Percentiles rank a stretch among this genome's conserved stretches.
phyloP scores from a whole-genome alignment of 2,329 filamentous ascomycete genomes.

The Clonostachys byssicola region DNA sequence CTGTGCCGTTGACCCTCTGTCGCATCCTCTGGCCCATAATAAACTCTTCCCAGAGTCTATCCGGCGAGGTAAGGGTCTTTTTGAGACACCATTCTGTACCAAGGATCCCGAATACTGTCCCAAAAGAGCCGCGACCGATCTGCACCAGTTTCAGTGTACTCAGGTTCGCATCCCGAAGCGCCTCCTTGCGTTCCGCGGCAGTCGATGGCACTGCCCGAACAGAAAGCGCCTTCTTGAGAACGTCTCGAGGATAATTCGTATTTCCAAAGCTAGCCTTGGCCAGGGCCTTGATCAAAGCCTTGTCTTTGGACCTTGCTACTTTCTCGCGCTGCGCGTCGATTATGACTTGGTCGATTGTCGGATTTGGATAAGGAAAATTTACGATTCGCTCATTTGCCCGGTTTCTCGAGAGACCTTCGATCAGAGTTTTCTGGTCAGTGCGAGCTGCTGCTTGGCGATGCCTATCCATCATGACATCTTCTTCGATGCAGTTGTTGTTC shows the following conservation, averaged over 20 bases:
- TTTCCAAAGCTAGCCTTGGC: neutral
- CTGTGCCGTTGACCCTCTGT: neutral
- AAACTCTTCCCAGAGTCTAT: neutral
- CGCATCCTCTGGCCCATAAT: neutral
- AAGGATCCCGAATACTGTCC: conserved; percentile 1
- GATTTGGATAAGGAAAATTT: too few relatives aligned
- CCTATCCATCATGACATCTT: too few relatives aligned
- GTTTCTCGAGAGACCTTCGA: too few relatives aligned
- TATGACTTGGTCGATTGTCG: too few relatives aligned
- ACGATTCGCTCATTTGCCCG: too few relatives aligned
- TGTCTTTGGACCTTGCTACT: too few relatives aligned
- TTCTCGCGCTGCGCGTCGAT: too few relatives aligned
- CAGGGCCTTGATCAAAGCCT: too few relatives aligned
- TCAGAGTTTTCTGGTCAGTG: too few relatives aligned
- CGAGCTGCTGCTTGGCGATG: too few relatives aligned
- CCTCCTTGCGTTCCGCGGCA: conserved; percentile 1
- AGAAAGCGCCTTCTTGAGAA: neutral
- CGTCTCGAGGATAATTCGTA: neutral
- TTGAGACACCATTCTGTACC: conserved; percentile 3
- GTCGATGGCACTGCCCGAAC: conserved; percentile 1
- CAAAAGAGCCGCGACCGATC: conserved; percentile 1
- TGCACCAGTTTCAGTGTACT: neutral
- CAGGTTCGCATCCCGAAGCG: neutral
- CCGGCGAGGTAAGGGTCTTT: neutral
- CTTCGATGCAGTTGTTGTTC: too few relatives aligned